A percentile compares a stretch with the other conserved stretches of the same genome.
These are phyloP conservation scores for Dalbergia cultrata DNA, from an alignment of 306 rosid species.

Conservation along the genomic window DNA sequence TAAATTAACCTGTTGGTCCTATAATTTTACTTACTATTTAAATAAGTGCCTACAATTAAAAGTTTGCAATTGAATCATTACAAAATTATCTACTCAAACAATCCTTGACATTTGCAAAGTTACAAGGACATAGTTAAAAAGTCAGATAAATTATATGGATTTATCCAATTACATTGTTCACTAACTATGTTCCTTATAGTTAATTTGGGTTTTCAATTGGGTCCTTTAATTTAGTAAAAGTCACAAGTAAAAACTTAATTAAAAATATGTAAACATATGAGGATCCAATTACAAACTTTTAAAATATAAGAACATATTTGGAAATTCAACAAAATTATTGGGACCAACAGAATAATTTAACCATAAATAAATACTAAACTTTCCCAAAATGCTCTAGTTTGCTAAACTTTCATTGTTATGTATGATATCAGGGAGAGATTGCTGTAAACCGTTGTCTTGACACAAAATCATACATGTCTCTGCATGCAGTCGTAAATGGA, in stretches of 20 bases:
- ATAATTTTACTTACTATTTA: no score
- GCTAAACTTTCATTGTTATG: conserved; percentile 44
- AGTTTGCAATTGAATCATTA: neutral
- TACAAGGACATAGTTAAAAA: neutral
- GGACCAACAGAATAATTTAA: neutral
- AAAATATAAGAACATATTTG: neutral
- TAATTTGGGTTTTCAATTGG: no score
- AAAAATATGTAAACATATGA: neutral
- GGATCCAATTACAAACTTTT: neutral
- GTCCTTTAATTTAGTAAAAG: no score
- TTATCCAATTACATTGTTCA: neutral
- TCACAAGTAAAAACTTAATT: no score
- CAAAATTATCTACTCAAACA: no score
- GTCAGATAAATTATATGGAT: neutral
- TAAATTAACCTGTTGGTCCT: no score
- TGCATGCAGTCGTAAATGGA: conserved; percentile 84
- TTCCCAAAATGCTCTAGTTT: conserved; percentile 15
- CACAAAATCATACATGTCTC: conserved; percentile 77
- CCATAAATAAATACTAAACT: conserved; percentile 12
- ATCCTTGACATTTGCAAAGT: neutral
- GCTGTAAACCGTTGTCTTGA: conserved; percentile 79
- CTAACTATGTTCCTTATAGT: neutral
- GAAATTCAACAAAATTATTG: neutral
- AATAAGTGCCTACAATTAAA: no score
- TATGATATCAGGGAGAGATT: conserved; percentile 82